Base-by-base conservation (phyloP, 768 basidiomycete species). In the Suillus clintonianus region DNA sequence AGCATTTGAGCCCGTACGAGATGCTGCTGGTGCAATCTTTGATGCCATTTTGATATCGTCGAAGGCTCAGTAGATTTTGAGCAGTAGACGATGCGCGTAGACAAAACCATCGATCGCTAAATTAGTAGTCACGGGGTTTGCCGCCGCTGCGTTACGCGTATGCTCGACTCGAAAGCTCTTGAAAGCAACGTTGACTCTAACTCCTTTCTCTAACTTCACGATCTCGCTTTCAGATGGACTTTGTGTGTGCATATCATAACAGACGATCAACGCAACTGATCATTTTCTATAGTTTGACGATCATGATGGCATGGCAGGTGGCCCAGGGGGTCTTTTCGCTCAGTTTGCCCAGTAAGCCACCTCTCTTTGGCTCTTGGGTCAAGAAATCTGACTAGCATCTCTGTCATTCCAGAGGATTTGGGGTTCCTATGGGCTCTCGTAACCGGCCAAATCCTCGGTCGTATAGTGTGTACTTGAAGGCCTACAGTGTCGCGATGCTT, bases 401-500 rank as follows among this genome's bases (percentile, higher is more conserved):
- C 47, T 63, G 58, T 64, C 47, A 58, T 63, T 67, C 37, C 68
- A 90, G 88, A 65, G 86, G 83, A 32, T 80, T 89, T 50, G 82
- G 83, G 45, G 82, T 78, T 42, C 82, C 82, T 15, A 83, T 82
- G 67, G 82, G 79, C 32, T 80, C 78, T 68, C 77, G 74, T 53
- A 81, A 83, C 17, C 80, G 84, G 9, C 68, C 86, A 5, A 84
- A 87, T 63, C 84, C 92, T 15, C 84, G 89, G 66, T 82, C 92
- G 0, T 99, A 94, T 72, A 91, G 96, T 71, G 93, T 97, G 69
- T 95, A 97, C 78, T 83, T 95, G 69, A 95, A 92, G 73, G 97
- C 96, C 2, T 97, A 96, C 73, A 96, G 94, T 67, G 92, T 96
- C 59, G 95, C 94, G 22, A 95, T 98, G 89, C 87, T 97, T 60